Evolutionary conservation across 2,329 filamentous ascomycete genomes (phyloP).

Genomic region (Colletotrichum horii): DNA sequence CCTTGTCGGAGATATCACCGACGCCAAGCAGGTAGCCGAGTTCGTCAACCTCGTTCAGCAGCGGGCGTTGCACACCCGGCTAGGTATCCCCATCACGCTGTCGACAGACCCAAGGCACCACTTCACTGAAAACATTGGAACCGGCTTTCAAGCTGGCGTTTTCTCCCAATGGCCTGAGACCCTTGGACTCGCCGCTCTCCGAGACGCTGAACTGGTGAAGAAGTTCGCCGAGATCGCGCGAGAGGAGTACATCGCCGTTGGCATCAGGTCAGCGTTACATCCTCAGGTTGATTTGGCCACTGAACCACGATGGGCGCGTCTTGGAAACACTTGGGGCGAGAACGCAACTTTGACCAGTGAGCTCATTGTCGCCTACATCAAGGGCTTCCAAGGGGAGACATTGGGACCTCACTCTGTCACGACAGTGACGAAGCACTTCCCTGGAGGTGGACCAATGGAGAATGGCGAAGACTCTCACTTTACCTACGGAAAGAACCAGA

Average conservation of each 20-base stretch:
- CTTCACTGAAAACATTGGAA: slow-evolving; percentile 48
- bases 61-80: slow-evolving; percentile 45
- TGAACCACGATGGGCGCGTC: slow-evolving; percentile 55
- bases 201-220: slow-evolving; percentile 46
- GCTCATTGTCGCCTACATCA: slow-evolving; percentile 48
- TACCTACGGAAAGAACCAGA: slow-evolving; percentile 54
- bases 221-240: slow-evolving; percentile 54
- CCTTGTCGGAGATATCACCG: slow-evolving; percentile 45
- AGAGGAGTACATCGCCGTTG: slow-evolving; percentile 48
- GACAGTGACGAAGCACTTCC: slow-evolving; percentile 59
- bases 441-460: slow-evolving; percentile 52
- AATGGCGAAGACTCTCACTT: slow-evolving; percentile 59
- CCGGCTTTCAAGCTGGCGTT: slow-evolving; percentile 43
- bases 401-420: slow-evolving; percentile 49
- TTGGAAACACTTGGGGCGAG: slow-evolving; percentile 51
- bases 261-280: slow-evolving; percentile 51
- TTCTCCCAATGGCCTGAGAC: slow-evolving; percentile 59
- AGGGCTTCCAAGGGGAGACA: slow-evolving; percentile 50
- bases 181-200: slow-evolving; percentile 53
- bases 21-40: slow-evolving; percentile 36
- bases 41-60: slow-evolving; percentile 49
- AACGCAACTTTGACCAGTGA: slow-evolving; percentile 45
- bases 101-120: slow-evolving; percentile 53
- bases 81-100: slow-evolving; percentile 54
- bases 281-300: slow-evolving; percentile 57